Evolutionary conservation across 352 stramenopile species (phyloP).

Genomic region (Phytophthora macrochlamydospora): DNA sequence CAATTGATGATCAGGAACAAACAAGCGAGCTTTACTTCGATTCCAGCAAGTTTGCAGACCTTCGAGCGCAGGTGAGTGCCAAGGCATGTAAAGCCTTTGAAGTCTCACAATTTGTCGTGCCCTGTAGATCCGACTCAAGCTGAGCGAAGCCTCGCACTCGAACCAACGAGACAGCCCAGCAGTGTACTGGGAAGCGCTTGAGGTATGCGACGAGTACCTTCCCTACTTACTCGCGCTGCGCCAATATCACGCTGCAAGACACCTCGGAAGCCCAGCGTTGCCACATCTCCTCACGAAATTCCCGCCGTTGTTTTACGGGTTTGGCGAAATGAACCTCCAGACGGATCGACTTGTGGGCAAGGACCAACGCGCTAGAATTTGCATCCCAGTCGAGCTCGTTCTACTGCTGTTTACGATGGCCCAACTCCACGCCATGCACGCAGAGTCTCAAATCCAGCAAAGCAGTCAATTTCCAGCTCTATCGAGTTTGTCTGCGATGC

Average conservation of each 20-base stretch:
- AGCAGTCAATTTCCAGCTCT: constrained; percentile 8
- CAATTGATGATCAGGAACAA: constrained; percentile 21
- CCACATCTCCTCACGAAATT: constrained; percentile 27
- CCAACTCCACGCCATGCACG: constrained; percentile 38
- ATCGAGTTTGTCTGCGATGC: constrained; percentile 18
- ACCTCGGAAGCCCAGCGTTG: background rate
- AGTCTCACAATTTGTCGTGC: too few species aligned
- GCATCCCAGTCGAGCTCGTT: constrained; percentile 38
- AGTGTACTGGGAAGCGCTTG: constrained; percentile 32
- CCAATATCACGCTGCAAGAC: constrained; percentile 24
- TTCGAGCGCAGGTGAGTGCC: constrained; percentile 41
- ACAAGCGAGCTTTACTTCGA: constrained; percentile 44
- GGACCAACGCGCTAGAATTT: constrained; percentile 26
- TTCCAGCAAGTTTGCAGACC: constrained; percentile 37
- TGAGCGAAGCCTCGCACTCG: constrained; percentile 51
- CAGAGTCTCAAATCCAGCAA: constrained; percentile 32
- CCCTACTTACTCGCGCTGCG: constrained; percentile 47
- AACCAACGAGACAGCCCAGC: constrained; percentile 4
- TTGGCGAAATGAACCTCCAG: constrained; percentile 37
- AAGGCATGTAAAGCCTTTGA: background rate
- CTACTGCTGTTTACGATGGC: constrained; percentile 44
- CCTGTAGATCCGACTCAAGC: constrained; percentile 51
- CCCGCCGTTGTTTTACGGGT: constrained; percentile 54
- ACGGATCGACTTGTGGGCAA: constrained; percentile 35
- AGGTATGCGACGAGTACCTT: constrained; percentile 49